Evolutionary conservation across 2,329 filamentous ascomycete genomes (phyloP).

Genomic region (Fusarium beomiforme): DNA sequence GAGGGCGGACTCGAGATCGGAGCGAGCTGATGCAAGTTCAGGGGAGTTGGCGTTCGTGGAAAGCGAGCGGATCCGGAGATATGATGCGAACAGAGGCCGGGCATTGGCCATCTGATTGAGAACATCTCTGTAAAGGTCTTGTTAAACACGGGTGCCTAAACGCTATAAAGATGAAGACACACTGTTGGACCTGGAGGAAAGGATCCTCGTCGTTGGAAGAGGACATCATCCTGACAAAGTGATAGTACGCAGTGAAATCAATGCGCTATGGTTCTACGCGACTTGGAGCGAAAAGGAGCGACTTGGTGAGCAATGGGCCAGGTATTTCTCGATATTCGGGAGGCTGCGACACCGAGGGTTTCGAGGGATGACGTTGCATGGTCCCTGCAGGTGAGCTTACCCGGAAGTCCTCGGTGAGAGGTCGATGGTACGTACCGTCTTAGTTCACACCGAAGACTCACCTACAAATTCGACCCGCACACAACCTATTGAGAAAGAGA

Average conservation of each 20-base stretch:
- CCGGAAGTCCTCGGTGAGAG: slow-evolving; percentile 23
- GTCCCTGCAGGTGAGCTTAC: slow-evolving; percentile 21
- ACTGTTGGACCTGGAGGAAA: slow-evolving; percentile 79
- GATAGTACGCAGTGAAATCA: slow-evolving; percentile 36
- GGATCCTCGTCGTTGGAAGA: slow-evolving; percentile 74
- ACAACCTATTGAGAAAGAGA: slow-evolving; percentile 31
- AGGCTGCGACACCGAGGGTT: slow-evolving; percentile 38
- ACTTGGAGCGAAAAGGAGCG: background rate
- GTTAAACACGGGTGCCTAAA: slow-evolving; percentile 13
- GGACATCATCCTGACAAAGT: slow-evolving; percentile 67
- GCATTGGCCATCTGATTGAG: slow-evolving; percentile 82
- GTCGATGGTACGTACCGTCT: slow-evolving; percentile 29
- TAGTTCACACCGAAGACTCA: slow-evolving; percentile 33
- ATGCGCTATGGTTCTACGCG: background rate
- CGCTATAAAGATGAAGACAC: slow-evolving; percentile 40
- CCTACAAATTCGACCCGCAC: slow-evolving; percentile 42
- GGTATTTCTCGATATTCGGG: slow-evolving; percentile 9
- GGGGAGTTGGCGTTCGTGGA: slow-evolving; percentile 76
- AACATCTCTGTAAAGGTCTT: slow-evolving; percentile 75
- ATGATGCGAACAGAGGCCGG: slow-evolving; percentile 90
- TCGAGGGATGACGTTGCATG: slow-evolving; percentile 47
- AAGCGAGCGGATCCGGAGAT: slow-evolving; percentile 93
- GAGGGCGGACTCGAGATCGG: slow-evolving; percentile 74
- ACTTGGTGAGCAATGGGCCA: slow-evolving; percentile 1
- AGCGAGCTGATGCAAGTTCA: slow-evolving; percentile 82